These are phyloP conservation scores for Picea sitchensis DNA, from an alignment of 75 land plant species.

Conservation along the genomic window DNA sequence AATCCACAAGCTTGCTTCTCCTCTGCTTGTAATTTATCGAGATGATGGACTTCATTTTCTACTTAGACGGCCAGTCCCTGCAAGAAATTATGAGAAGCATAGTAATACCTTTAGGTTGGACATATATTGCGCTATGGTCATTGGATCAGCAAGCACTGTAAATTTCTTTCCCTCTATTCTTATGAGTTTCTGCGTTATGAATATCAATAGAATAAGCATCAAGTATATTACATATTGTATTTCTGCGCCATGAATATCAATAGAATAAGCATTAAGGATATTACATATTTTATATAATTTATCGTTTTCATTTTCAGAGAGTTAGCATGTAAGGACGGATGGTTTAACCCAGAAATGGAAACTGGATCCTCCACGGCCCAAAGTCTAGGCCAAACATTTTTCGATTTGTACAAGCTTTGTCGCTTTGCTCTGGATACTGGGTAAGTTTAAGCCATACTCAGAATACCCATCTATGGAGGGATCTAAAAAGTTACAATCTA, in stretches of 20 bases:
- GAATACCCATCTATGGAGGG: background rate
- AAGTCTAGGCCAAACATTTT: background rate
- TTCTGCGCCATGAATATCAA: no score
- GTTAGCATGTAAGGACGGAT: no score
- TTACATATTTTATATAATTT: background rate
- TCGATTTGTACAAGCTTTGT: background rate
- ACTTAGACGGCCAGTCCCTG: background rate
- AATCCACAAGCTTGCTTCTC: no score
- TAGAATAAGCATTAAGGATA: no score
- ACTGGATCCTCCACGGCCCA: background rate
- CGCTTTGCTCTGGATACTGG: slow-evolving; percentile 6
- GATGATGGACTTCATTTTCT: background rate
- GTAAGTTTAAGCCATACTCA: background rate
- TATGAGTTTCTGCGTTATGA: background rate
- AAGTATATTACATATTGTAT: no score
- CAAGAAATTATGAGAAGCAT: background rate
- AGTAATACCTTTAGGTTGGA: background rate
- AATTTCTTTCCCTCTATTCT: background rate
- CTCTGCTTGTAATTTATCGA: no score
- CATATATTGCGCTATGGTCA: background rate
- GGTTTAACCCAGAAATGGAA: no score
- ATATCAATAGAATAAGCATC: background rate
- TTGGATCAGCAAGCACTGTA: background rate
- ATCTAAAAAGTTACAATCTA: background rate
- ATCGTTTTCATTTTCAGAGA: no score